A percentile compares a stretch with the other conserved stretches of the same genome.
Conservation (phyloP, 179 eudicot species). For the Spinacia oleracea region DNA sequence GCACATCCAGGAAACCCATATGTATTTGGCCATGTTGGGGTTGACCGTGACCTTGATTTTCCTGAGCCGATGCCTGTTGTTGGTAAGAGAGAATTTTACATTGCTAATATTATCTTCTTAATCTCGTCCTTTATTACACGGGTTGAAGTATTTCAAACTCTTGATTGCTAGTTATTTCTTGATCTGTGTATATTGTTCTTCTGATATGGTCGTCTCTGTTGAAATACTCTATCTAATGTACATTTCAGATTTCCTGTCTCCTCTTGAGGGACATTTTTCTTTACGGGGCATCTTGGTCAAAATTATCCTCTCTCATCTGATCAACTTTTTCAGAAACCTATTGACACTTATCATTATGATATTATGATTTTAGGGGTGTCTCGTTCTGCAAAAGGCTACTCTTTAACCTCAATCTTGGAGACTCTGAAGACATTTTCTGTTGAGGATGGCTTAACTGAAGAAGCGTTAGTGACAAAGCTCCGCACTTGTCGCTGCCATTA, state of each 20-base stretch:
- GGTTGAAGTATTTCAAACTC: neutral
- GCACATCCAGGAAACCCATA: slow-evolving; percentile 99
- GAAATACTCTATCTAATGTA: neutral
- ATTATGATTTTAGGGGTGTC: slow-evolving; percentile 59
- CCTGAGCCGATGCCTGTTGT: slow-evolving; percentile 99
- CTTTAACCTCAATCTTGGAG: slow-evolving; percentile 73
- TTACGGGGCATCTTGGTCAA: neutral
- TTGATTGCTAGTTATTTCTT: slow-evolving; percentile 10
- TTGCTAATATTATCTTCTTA: slow-evolving; percentile 2
- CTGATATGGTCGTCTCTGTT: neutral
- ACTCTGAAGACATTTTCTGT: slow-evolving; percentile 90
- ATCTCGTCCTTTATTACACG: neutral
- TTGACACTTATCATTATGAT: slow-evolving; percentile 9
- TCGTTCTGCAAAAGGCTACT: slow-evolving; percentile 96
- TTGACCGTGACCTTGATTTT: slow-evolving; percentile 90
- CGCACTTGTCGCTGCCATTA: slow-evolving; percentile 95
- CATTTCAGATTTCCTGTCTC: neutral
- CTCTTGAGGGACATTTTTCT: slow-evolving; percentile 2
- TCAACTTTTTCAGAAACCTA: neutral
- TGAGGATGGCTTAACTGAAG: slow-evolving; percentile 96
- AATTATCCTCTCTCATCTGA: neutral
- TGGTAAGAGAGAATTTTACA: slow-evolving; percentile 54
- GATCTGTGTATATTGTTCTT: neutral
- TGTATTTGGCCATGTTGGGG: slow-evolving; percentile 92
- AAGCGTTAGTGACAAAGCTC: slow-evolving; percentile 93